Base-by-base conservation (phyloP, 2,329 filamentous ascomycete species). In the Teratosphaeria gauchensis region DNA sequence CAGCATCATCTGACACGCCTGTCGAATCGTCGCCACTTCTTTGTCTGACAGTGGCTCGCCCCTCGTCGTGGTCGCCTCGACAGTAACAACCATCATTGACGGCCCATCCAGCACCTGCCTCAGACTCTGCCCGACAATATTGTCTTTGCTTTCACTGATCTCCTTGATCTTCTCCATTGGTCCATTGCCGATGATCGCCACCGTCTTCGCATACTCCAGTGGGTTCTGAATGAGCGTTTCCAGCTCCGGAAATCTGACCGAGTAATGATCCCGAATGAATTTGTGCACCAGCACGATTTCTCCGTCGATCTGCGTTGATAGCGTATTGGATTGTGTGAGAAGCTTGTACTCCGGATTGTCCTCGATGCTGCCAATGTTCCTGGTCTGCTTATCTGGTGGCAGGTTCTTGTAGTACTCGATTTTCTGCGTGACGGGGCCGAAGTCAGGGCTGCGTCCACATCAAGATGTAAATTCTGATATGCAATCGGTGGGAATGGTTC, bases 231-330 rank as follows among this genome's bases (percentile, higher is more conserved):
- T 87, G 35, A 99, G 83, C 19, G 83, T 84, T 73, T 99, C 94
- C 48, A 99, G 83, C 74, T 96, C 92, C 0, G 94, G 92, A 69
- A 97, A 99, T 61, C 92, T 85, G 19, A 88, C 82, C 9, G 92
- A 96, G 76, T 99, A 99, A 75, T 96, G 90, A 69, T 99, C 94
- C 69, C 92, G 85, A 60, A 96, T 90, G 73, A 90, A 95, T 76
- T 99, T 99, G 80, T 99, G 94, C 24, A 97, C 89, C 7, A 94
- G 82, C 35, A 89, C 88, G 53, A 97, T 89, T 73, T 97, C 92
- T 70, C 89, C 90, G 66, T 96, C 92, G 65, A 97, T 96, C 63
- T 89, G 88, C 5, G 92, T 95, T 0, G 94, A 95, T 7, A 95
- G 81, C 28, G 87, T 88, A 71, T 96, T 96, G 16, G 91, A 91